Conservation (phyloP, 1,139 yeast species). For the Torulaspora globosa region DNA sequence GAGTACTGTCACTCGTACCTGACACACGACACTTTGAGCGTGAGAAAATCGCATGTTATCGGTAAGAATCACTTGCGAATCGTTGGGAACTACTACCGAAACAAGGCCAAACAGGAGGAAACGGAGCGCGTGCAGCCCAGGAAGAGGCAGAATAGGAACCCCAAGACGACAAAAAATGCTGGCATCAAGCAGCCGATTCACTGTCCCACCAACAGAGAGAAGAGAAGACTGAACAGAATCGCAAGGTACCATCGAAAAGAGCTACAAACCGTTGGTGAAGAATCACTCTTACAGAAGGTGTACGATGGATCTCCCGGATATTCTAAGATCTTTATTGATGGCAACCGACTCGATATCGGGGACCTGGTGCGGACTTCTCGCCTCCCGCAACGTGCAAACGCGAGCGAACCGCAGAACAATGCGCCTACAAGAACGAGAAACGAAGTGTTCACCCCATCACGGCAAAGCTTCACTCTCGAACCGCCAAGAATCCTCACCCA, state of each 20-base stretch:
- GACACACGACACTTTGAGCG: constrained; percentile 87
- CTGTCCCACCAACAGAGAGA: constrained; percentile 18
- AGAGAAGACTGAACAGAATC: constrained; percentile 6
- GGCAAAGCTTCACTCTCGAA: constrained; percentile 5
- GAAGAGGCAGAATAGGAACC: not conserved
- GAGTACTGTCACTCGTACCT: constrained; percentile 82
- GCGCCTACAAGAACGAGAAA: constrained; percentile 8
- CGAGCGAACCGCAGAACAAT: constrained; percentile 1
- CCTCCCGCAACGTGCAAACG: constrained; percentile 34
- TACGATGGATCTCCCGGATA: constrained; percentile 35
- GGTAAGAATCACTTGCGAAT: constrained; percentile 76
- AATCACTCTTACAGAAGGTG: constrained; percentile 17
- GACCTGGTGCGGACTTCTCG: constrained; percentile 26
- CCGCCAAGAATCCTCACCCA: constrained; percentile 20
- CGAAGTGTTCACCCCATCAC: constrained; percentile 5
- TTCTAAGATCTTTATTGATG: constrained; percentile 29
- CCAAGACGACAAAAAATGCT: not conserved
- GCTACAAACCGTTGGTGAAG: constrained; percentile 1
- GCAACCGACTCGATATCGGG: constrained; percentile 32
- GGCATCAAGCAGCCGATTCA: constrained; percentile 1
- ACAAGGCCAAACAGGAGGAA: constrained; percentile 18
- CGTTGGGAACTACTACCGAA: constrained; percentile 66
- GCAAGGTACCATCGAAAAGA: constrained; percentile 13
- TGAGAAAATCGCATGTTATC: constrained; percentile 72
- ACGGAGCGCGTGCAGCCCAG: not conserved